phyloP scores from a whole-genome alignment of 1,284 basidiomycete species.

The Laetiporus sulphureus region DNA sequence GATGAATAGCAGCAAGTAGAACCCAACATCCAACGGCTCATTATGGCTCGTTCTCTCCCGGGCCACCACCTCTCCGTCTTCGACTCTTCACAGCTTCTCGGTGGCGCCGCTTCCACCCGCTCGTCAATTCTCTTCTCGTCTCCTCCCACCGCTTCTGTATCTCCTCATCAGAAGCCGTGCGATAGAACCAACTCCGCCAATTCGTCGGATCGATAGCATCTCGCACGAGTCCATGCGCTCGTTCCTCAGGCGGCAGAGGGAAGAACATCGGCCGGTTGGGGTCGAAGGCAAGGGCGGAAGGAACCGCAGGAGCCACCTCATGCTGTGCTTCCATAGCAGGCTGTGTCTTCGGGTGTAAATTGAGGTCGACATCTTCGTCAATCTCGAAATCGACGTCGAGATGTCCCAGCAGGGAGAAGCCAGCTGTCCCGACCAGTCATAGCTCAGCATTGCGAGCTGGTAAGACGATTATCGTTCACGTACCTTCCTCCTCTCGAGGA shows the following conservation, averaged over 20 bases:
- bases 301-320: conserved; percentile 5
- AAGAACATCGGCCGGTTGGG: conserved; percentile 57
- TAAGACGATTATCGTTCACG: conserved; percentile 14
- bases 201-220: conserved; percentile 37
- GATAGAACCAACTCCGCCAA: conserved; percentile 38
- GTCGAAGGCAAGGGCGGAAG: conserved; percentile 32
- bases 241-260: conserved; percentile 30
- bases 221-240: conserved; percentile 15
- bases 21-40: too few species aligned
- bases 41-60: conserved; percentile 15
- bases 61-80: conserved; percentile 39
- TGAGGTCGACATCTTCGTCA: conserved; percentile 41
- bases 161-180: conserved; percentile 50
- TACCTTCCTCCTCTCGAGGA: conserved; percentile 59
- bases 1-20: too few species aligned
- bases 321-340: conserved; percentile 8
- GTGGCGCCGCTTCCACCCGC: conserved; percentile 74
- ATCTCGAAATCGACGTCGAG: conserved; percentile 55
- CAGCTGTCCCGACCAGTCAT: too few species aligned
- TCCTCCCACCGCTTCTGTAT: conserved; percentile 71
- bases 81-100: conserved; percentile 68
- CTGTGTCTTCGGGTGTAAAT: conserved; percentile 11
- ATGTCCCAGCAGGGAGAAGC: conserved; percentile 64
- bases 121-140: conserved; percentile 62
- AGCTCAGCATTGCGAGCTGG: too few species aligned